phyloP scores from a whole-genome alignment of 495 filamentous ascomycete species.

The Podospora bellae-mahoneyi region DNA sequence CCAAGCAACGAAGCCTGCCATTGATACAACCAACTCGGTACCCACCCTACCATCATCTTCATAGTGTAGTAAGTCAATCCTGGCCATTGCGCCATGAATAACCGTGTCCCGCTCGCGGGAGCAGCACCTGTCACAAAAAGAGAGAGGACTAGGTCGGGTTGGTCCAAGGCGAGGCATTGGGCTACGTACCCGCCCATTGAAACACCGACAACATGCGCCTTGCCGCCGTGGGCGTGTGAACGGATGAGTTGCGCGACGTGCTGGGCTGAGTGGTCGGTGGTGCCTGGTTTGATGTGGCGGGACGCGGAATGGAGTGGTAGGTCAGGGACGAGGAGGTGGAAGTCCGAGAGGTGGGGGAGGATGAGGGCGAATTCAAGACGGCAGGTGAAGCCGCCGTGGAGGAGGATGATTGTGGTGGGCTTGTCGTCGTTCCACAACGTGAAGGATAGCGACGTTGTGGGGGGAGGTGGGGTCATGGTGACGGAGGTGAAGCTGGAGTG shows the following conservation, averaged over 20 bases:
- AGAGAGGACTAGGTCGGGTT: background rate
- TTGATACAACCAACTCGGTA: background rate
- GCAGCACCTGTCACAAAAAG: background rate
- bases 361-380: background rate
- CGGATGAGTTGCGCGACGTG: background rate
- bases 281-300: background rate
- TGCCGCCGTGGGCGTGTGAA: background rate
- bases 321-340: background rate
- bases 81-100: background rate
- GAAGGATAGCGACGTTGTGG: background rate
- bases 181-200: background rate
- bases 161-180: background rate
- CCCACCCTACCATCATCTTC: background rate
- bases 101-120: background rate
- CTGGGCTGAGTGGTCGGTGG: background rate
- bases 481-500: background rate
- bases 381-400: slow-evolving; percentile 12
- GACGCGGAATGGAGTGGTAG: background rate
- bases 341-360: background rate
- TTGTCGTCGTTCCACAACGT: background rate
- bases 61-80: background rate
- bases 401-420: slow-evolving; percentile 4
- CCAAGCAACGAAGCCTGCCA: background rate
- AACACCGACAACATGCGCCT: background rate
- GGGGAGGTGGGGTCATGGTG: background rate